These are phyloP conservation scores for Geum urbanum DNA, from an alignment of 306 rosid species.

Conservation along the genomic window DNA sequence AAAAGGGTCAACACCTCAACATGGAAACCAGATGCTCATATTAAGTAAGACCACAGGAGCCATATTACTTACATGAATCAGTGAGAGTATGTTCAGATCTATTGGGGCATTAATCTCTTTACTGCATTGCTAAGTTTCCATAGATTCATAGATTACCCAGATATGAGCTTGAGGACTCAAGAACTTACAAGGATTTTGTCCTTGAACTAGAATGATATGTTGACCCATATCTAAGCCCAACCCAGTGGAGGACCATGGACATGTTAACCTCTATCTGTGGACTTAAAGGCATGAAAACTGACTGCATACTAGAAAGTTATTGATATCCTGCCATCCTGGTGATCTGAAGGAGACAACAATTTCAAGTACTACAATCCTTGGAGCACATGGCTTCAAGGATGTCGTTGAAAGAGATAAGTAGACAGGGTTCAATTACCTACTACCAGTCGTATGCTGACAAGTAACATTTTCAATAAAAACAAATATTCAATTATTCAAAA, in stretches of 20 bases:
- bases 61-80: not conserved
- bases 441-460: not conserved
- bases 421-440: not conserved
- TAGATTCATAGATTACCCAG: not conserved
- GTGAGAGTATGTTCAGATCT: not conserved
- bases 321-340: not conserved
- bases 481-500: not conserved
- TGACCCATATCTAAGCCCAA: not conserved
- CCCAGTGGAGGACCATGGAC: not conserved
- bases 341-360: not conserved
- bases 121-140: not conserved
- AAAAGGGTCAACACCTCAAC: not conserved
- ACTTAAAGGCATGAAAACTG: not conserved
- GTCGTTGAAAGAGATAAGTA: not conserved
- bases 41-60: not conserved
- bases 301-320: not conserved
- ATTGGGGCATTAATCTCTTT: conserved; percentile 6
- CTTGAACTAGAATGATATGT: not conserved
- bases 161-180: not conserved
- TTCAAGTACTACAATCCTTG: not conserved
- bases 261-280: not conserved
- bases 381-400: not conserved
- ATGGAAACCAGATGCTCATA: not conserved
- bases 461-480: not conserved
- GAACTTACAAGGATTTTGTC: not conserved